phyloP scores from a whole-genome alignment of 768 basidiomycete genomes.

The Pisolithus sp. region DNA sequence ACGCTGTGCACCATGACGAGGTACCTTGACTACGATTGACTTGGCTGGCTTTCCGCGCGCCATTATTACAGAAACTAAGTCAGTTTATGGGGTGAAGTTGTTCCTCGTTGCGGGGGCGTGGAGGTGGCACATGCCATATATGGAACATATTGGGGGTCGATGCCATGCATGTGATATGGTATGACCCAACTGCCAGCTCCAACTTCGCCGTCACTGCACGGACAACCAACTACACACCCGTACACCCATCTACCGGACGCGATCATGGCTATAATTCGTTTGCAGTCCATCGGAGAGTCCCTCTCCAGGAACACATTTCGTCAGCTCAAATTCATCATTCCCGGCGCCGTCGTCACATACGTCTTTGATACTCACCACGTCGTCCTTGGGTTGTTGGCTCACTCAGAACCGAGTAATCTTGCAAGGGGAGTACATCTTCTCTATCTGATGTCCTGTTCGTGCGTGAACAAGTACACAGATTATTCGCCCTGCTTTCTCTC shows the following conservation, averaged over 20 bases:
- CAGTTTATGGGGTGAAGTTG: too few species aligned
- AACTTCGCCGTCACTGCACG: not conserved
- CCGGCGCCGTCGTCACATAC: constrained; percentile 60
- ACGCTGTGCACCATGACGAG: constrained; percentile 68
- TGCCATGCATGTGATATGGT: not conserved
- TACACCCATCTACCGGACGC: not conserved
- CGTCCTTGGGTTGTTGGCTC: constrained; percentile 37
- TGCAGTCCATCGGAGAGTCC: constrained; percentile 8
- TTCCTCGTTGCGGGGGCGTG: not conserved
- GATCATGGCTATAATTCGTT: constrained; percentile 15
- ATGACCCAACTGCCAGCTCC: not conserved
- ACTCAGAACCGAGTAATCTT: constrained; percentile 39
- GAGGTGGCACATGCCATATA: not conserved
- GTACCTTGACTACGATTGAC: constrained; percentile 58
- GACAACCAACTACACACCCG: not conserved
- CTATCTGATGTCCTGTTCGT: not conserved
- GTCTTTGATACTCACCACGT: constrained; percentile 50
- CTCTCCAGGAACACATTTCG: constrained; percentile 48
- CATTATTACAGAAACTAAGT: constrained; percentile 8
- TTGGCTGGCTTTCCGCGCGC: constrained; percentile 44
- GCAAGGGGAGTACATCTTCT: constrained; percentile 37
- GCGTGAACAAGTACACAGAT: constrained; percentile 29
- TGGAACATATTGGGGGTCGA: not conserved
- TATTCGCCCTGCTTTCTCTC: constrained; percentile 47
- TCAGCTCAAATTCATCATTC: constrained; percentile 71